Evolutionary conservation across 345 rosid genomes (phyloP).

Genomic region (Turritis glabra): DNA sequence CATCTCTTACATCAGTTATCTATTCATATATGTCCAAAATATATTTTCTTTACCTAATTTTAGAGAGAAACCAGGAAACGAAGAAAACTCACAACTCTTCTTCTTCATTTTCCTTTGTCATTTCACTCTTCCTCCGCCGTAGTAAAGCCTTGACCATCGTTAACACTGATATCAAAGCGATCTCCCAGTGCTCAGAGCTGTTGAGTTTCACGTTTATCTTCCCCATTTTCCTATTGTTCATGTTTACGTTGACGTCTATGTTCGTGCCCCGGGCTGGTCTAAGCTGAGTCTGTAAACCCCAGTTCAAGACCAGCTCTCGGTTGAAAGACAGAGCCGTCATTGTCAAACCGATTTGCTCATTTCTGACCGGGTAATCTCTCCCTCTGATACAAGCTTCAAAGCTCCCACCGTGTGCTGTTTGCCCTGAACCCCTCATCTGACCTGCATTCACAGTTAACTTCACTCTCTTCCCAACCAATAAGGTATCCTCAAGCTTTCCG

Average conservation of each 20-base stretch:
- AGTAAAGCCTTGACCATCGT: conserved; percentile 57
- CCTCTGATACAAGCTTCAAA: conserved; percentile 76
- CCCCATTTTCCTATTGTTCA: conserved; percentile 81
- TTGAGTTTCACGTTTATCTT: conserved; percentile 60
- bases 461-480: conserved; percentile 68
- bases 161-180: conserved; percentile 56
- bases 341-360: conserved; percentile 54
- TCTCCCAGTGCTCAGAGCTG: conserved; percentile 72
- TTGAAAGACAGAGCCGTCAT: conserved; percentile 68
- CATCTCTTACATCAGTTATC: conserved; percentile 19
- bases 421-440: conserved; percentile 58
- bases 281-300: conserved; percentile 74
- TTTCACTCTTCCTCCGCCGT: conserved; percentile 46
- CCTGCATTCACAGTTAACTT: conserved; percentile 70
- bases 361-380: conserved; percentile 74
- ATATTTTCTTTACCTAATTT: conserved; percentile 14
- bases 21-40: conserved; percentile 24
- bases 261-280: conserved; percentile 54
- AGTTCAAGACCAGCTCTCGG: conserved; percentile 66
- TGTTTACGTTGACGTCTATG: conserved; percentile 55
- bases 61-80: not conserved
- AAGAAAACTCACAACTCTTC: conserved; percentile 45
- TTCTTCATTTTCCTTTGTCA: conserved; percentile 38
- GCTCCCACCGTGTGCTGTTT: conserved; percentile 73
- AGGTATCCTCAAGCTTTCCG: conserved; percentile 74